These are phyloP conservation scores for Cladophialophora immunda DNA, from an alignment of 2,329 filamentous ascomycete genomes.

Conservation along the genomic window DNA sequence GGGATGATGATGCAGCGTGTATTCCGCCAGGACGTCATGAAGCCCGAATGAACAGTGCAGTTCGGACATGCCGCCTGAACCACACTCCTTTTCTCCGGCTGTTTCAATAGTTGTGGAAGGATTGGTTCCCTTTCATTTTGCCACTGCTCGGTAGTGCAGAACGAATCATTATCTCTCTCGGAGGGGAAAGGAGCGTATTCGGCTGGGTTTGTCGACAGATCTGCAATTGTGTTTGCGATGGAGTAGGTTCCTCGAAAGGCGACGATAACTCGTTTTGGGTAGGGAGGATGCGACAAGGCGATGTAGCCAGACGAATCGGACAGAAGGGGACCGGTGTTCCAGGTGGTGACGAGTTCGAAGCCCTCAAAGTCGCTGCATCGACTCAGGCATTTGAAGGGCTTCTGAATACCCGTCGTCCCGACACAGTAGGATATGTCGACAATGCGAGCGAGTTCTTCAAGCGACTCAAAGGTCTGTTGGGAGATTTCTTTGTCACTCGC, in stretches of 20 bases:
- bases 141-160: constrained; percentile 31
- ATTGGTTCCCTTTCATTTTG: constrained; percentile 28
- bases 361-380: constrained; percentile 84
- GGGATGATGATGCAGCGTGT: constrained; percentile 75
- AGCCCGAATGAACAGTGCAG: constrained; percentile 93
- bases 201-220: constrained; percentile 88
- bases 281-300: constrained; percentile 77
- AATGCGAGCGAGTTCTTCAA: constrained; percentile 88
- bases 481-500: constrained; percentile 56
- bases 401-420: constrained; percentile 79
- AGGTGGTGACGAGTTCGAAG: constrained; percentile 81
- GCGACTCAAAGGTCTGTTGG: constrained; percentile 73
- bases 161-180: constrained; percentile 48
- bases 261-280: constrained; percentile 73
- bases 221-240: constrained; percentile 86
- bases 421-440: constrained; percentile 97
- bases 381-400: constrained; percentile 85
- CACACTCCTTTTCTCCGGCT: constrained; percentile 41
- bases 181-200: constrained; percentile 86
- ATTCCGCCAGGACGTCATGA: constrained; percentile 82
- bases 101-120: constrained; percentile 34
- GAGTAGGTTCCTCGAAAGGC: constrained; percentile 96
- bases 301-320: constrained; percentile 95
- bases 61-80: constrained; percentile 70
- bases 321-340: constrained; percentile 87